Evolutionary conservation across 1,139 yeast species (phyloP), one percentile per base, ranked within the genome.

Genomic region (Taiozyma sp.): DNA sequence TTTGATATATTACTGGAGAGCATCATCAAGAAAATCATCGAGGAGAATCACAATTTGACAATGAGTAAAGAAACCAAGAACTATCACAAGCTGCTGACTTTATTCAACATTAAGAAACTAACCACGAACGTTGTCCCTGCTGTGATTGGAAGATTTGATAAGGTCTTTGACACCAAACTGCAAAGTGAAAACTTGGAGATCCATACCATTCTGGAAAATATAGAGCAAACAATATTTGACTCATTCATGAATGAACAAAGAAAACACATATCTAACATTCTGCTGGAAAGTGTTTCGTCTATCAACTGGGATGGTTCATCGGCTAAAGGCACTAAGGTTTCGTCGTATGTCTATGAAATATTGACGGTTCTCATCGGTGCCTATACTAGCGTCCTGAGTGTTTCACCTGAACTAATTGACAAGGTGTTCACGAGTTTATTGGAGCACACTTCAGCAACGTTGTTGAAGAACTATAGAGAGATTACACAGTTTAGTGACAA

Each of bases 41-140:
- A 67, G 46, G 72, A 70, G 47, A 68, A 69, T 39, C 68, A 70
- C 43, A 52, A 58, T 12, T 29, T 43, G 1, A 27, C 49, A 2
- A 24, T 58, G 8, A 38, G 56, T 4, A 54, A 50, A 29, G 64
- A 64, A 23, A 63, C 68, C 43, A 66, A 70, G 57, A 72, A 69
- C 43, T 59, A 68, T 13, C 71, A 70, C 47, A 73, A 75, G 23
- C 63, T 73, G 27, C 59, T 73, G 46, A 74, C 83, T 0, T 64
- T 84, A 47, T 76, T 81, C 50, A 83, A 84, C 59, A 65, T 84
- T 50, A 75, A 74, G 50, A 73, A 72, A 40, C 65, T 85, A 30
- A 70, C 78, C 43, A 70, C 69, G 23, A 60, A 57, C 12, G 69
- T 77, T 1, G 66, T 83, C 32, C 83, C 87, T 0, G 60, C 65